These are phyloP conservation scores for Pseudotulostoma volvatum DNA, from an alignment of 495 filamentous ascomycete genomes.

Conservation along the genomic window DNA sequence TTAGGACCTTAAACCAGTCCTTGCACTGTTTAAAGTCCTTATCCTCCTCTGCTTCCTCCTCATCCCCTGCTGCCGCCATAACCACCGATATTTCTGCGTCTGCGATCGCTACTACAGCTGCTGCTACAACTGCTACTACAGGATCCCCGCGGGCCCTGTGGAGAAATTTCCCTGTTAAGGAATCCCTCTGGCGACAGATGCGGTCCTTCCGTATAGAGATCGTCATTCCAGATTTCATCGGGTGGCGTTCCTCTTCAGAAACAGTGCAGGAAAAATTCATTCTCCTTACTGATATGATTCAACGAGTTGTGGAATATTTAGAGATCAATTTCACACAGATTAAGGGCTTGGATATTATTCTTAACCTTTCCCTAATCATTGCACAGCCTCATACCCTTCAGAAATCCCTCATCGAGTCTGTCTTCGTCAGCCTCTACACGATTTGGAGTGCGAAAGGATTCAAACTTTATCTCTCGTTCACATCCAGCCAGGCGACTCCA, in stretches of 20 bases:
- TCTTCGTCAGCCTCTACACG: not conserved
- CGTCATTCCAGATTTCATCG: not conserved
- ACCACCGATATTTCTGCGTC: not conserved
- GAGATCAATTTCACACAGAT: not conserved
- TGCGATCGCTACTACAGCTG: not conserved
- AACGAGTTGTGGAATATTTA: not conserved
- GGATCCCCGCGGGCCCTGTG: not conserved
- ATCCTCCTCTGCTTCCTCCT: not conserved
- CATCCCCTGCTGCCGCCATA: not conserved
- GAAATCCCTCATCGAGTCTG: not conserved
- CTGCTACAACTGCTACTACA: not conserved
- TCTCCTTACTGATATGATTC: not conserved
- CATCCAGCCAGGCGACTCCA: not conserved
- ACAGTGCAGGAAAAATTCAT: not conserved
- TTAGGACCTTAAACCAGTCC: not conserved
- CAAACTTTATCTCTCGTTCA: not conserved
- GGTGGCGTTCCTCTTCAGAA: not conserved
- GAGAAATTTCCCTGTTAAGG: not conserved
- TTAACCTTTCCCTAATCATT: not conserved
- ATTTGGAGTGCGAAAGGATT: not conserved
- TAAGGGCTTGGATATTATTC: not conserved
- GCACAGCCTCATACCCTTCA: not conserved
- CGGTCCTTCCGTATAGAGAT: not conserved
- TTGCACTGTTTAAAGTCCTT: not conserved
- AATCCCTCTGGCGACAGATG: not conserved